phyloP scores from a whole-genome alignment of 352 stramenopile species.

The Phytophthora cryptogea region DNA sequence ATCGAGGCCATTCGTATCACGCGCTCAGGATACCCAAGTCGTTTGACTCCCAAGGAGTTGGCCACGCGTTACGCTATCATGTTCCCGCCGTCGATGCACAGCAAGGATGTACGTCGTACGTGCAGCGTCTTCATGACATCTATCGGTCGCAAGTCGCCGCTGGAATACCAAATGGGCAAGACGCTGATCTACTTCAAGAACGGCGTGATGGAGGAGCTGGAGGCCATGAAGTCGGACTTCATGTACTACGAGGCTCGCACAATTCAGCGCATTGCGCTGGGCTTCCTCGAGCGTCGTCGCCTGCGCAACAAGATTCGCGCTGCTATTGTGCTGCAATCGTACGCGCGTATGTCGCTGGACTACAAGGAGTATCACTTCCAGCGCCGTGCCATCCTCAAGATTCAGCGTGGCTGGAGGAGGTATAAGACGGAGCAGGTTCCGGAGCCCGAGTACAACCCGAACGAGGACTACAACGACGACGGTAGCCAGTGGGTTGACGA shows the following conservation, averaged over 20 bases:
- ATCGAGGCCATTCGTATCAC: slow-evolving; percentile 94
- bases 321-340: slow-evolving; percentile 83
- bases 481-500: slow-evolving; percentile 54
- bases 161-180: slow-evolving; percentile 93
- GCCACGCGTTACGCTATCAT: slow-evolving; percentile 88
- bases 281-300: slow-evolving; percentile 79
- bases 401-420: slow-evolving; percentile 69
- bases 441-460: slow-evolving; percentile 38
- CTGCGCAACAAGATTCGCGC: slow-evolving; percentile 67
- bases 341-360: slow-evolving; percentile 78
- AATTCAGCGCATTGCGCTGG: slow-evolving; percentile 81
- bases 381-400: slow-evolving; percentile 66
- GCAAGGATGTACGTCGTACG: slow-evolving; percentile 72
- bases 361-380: slow-evolving; percentile 73
- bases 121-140: slow-evolving; percentile 83
- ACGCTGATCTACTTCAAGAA: slow-evolving; percentile 97
- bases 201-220: slow-evolving; percentile 94
- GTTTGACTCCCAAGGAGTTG: slow-evolving; percentile 87
- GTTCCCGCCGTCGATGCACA: slow-evolving; percentile 89
- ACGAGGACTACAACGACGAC: slow-evolving; percentile 48
- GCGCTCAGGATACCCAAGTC: slow-evolving; percentile 89
- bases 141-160: slow-evolving; percentile 79
- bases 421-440: slow-evolving; percentile 45
- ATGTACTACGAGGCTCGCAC: slow-evolving; percentile 90
- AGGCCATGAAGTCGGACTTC: slow-evolving; percentile 93